Evolutionary conservation across 1,284 basidiomycete genomes (phyloP).

Genomic region (Coniferiporia weirii): DNA sequence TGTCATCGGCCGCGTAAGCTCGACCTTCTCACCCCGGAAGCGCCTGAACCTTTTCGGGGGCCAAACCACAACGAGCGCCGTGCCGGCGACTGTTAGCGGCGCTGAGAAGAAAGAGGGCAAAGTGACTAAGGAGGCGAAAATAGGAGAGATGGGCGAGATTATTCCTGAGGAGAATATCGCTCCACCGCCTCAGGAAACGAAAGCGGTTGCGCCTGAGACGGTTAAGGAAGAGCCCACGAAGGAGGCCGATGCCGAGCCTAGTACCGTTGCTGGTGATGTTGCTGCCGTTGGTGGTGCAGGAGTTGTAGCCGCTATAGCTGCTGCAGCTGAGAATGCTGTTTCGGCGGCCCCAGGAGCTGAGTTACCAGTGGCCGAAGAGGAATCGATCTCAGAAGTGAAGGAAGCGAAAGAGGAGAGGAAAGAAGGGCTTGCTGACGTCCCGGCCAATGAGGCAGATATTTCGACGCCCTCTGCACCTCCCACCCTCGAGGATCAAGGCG

Average conservation of each 20-base stretch:
- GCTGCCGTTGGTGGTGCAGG: slow-evolving; percentile 5
- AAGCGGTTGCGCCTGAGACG: background rate
- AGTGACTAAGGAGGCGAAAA: background rate
- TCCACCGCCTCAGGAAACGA: background rate
- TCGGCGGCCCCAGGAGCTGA: background rate
- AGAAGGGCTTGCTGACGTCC: background rate
- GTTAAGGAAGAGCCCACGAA: background rate
- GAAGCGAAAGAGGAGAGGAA: background rate
- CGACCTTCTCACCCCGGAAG: slow-evolving; percentile 13
- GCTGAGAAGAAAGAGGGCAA: slow-evolving; percentile 4
- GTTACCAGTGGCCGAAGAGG: background rate
- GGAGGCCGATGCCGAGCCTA: background rate
- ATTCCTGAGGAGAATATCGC: slow-evolving; percentile 5
- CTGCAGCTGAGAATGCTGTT: background rate
- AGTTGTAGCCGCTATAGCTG: slow-evolving; percentile 1
- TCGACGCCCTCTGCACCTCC: background rate
- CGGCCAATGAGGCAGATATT: background rate
- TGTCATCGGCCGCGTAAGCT: slow-evolving; percentile 8
- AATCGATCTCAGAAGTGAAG: background rate
- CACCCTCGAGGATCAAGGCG: background rate
- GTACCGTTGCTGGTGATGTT: background rate
- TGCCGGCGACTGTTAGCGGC: background rate
- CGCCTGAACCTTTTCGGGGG: slow-evolving; percentile 14
- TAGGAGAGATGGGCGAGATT: slow-evolving; percentile 14
- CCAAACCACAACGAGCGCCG: background rate